A percentile compares a stretch with the other conserved stretches of the same genome.
Conservation (phyloP, 495 filamentous ascomycete genomes). For the Amniculicola lignicola region DNA sequence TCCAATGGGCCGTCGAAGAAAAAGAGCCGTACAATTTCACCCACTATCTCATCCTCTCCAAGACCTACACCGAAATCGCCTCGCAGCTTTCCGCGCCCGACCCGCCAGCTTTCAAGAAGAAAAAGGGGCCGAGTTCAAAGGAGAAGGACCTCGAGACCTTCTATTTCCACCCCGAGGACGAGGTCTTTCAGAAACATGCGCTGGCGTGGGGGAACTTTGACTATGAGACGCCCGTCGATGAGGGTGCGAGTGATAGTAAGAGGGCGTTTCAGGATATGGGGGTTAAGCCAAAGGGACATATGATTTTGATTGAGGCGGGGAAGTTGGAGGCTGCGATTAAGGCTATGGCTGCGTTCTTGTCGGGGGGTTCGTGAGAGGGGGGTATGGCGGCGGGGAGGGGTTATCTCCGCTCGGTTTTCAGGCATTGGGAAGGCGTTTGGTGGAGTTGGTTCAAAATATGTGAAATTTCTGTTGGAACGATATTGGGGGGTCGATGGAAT, state of each 20-base stretch:
- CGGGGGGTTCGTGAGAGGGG: conserved; percentile 13
- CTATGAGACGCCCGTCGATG: conserved; percentile 72
- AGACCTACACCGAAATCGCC: conserved; percentile 82
- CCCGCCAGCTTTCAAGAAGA: conserved; percentile 69
- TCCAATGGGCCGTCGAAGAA: conserved; percentile 82
- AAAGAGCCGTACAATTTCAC: conserved; percentile 91
- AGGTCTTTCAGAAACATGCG: conserved; percentile 75
- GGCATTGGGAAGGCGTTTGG: no score
- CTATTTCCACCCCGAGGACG: conserved; percentile 97
- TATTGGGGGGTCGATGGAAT: no score
- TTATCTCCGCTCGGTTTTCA: not conserved
- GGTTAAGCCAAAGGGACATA: conserved; percentile 68
- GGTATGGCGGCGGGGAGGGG: not conserved
- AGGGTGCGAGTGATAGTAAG: conserved; percentile 82
- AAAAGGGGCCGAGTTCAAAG: conserved; percentile 54
- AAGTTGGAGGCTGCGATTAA: conserved; percentile 49
- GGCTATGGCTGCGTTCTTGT: conserved; percentile 38
- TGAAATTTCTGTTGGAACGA: no score
- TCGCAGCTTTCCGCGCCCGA: conserved; percentile 66
- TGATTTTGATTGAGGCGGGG: conserved; percentile 45
- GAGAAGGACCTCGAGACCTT: conserved; percentile 51
- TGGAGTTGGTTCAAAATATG: no score
- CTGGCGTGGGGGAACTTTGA: conserved; percentile 62
- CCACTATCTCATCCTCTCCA: conserved; percentile 86
- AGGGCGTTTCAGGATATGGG: conserved; percentile 91